Base-by-base conservation (phyloP, 2,329 filamentous ascomycete genomes). In the Ceratocystis albifundus region DNA sequence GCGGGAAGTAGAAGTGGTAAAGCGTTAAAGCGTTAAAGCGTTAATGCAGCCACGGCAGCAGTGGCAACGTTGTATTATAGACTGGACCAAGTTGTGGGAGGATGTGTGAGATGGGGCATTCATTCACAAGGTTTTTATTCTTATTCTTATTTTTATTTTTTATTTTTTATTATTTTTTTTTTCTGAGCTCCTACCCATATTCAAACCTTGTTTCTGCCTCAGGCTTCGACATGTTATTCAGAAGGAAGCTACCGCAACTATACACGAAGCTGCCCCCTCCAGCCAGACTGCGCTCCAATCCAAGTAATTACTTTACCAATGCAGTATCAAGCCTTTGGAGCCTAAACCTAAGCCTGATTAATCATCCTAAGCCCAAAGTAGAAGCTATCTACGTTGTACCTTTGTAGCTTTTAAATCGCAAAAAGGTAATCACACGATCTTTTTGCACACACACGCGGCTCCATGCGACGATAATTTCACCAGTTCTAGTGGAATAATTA, bases 181-280 rank as follows among this genome's bases (percentile, higher is more conserved):
- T 25, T 22, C 8, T 8, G 46, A 4, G 7, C 22, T 1, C 4
- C n/a, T 20, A 20, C 17, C n/a, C 8, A n/a, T 22, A n/a, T 22
- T 10, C 20, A 15, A 12, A 6, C 3, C 12, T 12, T 53, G 48
- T 53, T 53, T 53, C 48, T 25, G 48, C 48, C 48, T 53, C 48
- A 53, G 48, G 48, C 48, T 20, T 53, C 12, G 48, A 53, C 48
- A 53, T 53, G 45, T 48, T 17, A 53, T 53, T 25, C 4, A 12
- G 48, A 53, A 53, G 48, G 48, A 53, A 53, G 48, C 10, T 53
- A 53, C 48, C 48, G 25, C 7, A 53, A 22, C 48, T 53, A 50
- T 25, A 22, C 48, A 53, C 36, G 36, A 15, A 53, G 48, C 48
- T 53, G 25, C 48, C 48, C 48, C 48, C 48, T 53, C 48, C 48